Evolutionary conservation across 192 early-diverging fungal genomes (phyloP).

Genomic region (Podila epigama): DNA sequence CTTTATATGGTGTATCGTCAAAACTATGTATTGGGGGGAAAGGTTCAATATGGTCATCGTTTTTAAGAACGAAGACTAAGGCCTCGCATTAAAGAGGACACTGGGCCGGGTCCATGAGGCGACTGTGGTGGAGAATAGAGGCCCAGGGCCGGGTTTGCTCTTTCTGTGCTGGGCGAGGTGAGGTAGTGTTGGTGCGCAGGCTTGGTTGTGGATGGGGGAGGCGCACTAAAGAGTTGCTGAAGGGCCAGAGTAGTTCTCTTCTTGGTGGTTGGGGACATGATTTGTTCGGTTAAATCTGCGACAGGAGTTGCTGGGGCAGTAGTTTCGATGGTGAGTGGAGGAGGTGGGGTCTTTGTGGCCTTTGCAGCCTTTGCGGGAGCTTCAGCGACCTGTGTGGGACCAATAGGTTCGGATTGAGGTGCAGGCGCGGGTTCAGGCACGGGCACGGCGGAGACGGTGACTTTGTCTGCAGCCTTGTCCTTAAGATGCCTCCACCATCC

Average conservation of each 20-base stretch:
- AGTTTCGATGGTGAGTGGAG: not conserved
- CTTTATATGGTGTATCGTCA: not conserved
- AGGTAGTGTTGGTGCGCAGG: conserved; percentile 14
- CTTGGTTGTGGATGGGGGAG: conserved; percentile 1
- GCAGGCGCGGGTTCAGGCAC: not conserved
- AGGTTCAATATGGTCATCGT: not conserved
- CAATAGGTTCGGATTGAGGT: not conserved
- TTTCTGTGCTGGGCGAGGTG: conserved; percentile 11
- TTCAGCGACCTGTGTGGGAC: not conserved
- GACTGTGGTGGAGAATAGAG: conserved; percentile 31
- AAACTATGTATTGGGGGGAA: not conserved
- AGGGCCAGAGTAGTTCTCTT: conserved; percentile 23
- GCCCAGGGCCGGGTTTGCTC: conserved; percentile 28
- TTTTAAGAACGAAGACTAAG: conserved; percentile 27
- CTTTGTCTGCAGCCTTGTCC: conserved; percentile 6
- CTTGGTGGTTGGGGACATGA: conserved; percentile 38
- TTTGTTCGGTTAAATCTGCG: conserved; percentile 5
- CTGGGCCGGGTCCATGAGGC: not conserved
- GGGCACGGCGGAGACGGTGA: not conserved
- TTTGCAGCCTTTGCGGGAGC: not conserved
- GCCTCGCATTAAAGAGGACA: conserved; percentile 12
- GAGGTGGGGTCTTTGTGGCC: not conserved
- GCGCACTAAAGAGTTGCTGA: conserved; percentile 33
- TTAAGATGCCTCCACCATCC: conserved; percentile 51
- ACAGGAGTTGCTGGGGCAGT: not conserved